These are phyloP conservation scores for Chaetomiaceae sp. DNA, from an alignment of 2,329 filamentous ascomycete species.

Conservation along the genomic window DNA sequence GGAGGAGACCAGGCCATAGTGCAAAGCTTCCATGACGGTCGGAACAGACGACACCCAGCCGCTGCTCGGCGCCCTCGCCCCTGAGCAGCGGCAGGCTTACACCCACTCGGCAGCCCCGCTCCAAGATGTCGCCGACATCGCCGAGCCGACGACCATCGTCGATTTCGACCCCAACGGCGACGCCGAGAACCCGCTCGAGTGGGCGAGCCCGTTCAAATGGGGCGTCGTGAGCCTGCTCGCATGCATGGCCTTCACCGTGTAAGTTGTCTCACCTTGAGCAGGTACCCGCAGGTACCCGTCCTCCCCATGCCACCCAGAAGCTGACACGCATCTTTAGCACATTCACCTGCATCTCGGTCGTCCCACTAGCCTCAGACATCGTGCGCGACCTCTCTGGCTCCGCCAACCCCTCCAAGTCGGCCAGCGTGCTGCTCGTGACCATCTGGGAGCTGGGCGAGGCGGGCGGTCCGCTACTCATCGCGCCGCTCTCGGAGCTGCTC, in stretches of 20 bases:
- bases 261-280: conserved; percentile 20
- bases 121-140: not conserved
- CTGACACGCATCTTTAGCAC: too few relatives aligned
- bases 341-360: conserved; percentile 51
- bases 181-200: conserved; percentile 47
- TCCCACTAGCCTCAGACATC: conserved; percentile 48
- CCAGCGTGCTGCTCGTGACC: conserved; percentile 58
- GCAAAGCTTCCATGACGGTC: conserved; percentile 14
- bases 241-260: conserved; percentile 53
- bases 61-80: conserved; percentile 13
- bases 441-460: conserved; percentile 65
- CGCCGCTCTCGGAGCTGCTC: conserved; percentile 56
- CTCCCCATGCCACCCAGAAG: too few relatives aligned
- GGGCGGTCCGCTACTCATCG: conserved; percentile 54
- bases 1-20: too few relatives aligned
- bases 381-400: conserved; percentile 39
- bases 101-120: not conserved
- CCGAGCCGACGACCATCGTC: conserved; percentile 22
- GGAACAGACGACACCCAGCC: conserved; percentile 19
- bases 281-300: not conserved
- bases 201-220: conserved; percentile 48
- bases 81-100: conserved; percentile 15
- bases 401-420: conserved; percentile 35
- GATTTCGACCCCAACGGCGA: conserved; percentile 43
- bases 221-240: conserved; percentile 46